These are phyloP conservation scores for Heliamphora ciliata DNA, from an alignment of 179 eudicot species.

Conservation along the genomic window DNA sequence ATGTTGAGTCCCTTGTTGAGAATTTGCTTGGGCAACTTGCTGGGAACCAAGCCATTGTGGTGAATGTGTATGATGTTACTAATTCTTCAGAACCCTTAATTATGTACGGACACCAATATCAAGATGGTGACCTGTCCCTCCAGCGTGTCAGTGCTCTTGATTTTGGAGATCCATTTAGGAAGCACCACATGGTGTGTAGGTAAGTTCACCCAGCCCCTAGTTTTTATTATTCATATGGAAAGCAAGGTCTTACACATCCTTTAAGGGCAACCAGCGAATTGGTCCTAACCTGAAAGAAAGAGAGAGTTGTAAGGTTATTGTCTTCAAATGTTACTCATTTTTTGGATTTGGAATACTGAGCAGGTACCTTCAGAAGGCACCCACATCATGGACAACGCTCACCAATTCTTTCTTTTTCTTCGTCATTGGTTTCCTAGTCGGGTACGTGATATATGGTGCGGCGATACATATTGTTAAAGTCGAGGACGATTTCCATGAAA, in stretches of 20 bases:
- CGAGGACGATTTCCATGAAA: conserved; percentile 51
- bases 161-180: conserved; percentile 71
- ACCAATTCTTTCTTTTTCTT: conserved; percentile 23
- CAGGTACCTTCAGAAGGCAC: conserved; percentile 61
- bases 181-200: conserved; percentile 64
- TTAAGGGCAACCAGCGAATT: not conserved
- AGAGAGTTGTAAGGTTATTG: not conserved
- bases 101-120: conserved; percentile 51
- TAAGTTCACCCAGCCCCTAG: conserved; percentile 17
- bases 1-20: conserved; percentile 65
- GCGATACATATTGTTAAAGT: conserved; percentile 45
- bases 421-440: conserved; percentile 36
- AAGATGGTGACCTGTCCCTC: conserved; percentile 46
- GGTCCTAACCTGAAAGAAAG: not conserved
- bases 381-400: conserved; percentile 41
- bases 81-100: conserved; percentile 48
- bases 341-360: not conserved
- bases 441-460: conserved; percentile 39
- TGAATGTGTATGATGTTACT: conserved; percentile 57
- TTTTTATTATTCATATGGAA: not conserved
- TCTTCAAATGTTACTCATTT: not conserved
- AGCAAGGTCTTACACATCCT: not conserved
- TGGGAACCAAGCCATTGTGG: conserved; percentile 48
- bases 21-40: conserved; percentile 64
- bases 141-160: conserved; percentile 47